Percentiles rank a stretch among this genome's conserved stretches.
phyloP scores from a whole-genome alignment of 2,329 filamentous ascomycete genomes.

The Trichoderma semiorbis region DNA sequence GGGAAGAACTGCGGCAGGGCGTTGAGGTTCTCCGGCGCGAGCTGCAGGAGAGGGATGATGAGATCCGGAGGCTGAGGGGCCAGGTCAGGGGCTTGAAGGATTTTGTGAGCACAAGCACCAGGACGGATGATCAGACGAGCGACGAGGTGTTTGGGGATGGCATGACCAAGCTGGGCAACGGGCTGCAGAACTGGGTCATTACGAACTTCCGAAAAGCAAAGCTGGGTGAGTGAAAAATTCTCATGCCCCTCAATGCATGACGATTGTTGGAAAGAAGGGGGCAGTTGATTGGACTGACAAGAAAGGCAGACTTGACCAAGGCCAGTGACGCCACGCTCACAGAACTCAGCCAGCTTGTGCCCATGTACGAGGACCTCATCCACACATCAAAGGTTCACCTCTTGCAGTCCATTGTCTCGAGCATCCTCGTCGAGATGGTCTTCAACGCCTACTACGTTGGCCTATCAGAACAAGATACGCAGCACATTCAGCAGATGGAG shows the following conservation, averaged over 20 bases:
- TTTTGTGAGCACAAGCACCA: conserved; percentile 65
- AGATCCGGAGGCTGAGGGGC: conserved; percentile 50
- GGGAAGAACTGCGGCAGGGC: conserved; percentile 48
- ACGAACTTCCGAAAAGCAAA: conserved; percentile 63
- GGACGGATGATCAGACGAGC: conserved; percentile 57
- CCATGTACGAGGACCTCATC: conserved; percentile 55
- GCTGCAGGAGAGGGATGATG: conserved; percentile 50
- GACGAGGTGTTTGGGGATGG: conserved; percentile 65
- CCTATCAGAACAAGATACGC: conserved; percentile 51
- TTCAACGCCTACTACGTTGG: conserved; percentile 64
- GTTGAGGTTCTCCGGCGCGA: conserved; percentile 47
- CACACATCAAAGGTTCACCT: conserved; percentile 56
- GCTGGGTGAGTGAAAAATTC: conserved; percentile 39
- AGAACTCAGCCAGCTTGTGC: conserved; percentile 49
- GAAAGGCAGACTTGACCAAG: conserved; percentile 41
- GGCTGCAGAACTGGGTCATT: conserved; percentile 72
- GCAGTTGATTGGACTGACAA: conserved; percentile 13
- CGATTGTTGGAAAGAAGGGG: no score
- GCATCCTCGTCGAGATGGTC: conserved; percentile 57
- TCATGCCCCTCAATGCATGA: no score
- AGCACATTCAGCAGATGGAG: conserved; percentile 49
- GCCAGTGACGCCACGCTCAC: conserved; percentile 40
- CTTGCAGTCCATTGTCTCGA: conserved; percentile 60
- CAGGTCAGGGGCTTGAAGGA: conserved; percentile 68
- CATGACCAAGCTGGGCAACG: conserved; percentile 60